Conservation (phyloP, 2,329 filamentous ascomycete species). For the Dryadomyces sulphureus region DNA sequence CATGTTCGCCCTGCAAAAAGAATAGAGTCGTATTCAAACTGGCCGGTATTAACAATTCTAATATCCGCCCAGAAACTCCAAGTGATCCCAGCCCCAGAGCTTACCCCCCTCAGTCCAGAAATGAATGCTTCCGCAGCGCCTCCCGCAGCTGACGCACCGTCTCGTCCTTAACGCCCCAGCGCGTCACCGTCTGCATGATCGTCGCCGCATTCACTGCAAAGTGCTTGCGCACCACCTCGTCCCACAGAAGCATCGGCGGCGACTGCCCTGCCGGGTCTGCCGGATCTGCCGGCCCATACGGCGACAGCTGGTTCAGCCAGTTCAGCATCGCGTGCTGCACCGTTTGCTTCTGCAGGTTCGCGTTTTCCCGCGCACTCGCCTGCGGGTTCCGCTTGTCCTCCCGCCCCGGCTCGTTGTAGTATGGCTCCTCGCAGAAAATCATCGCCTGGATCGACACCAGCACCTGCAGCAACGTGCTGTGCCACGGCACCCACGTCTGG, state of each 20-base stretch:
- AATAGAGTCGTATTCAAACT: neutral
- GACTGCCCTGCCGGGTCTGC: too few species aligned
- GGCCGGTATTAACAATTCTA: neutral
- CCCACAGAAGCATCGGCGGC: conserved; percentile 12
- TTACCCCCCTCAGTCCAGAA: neutral
- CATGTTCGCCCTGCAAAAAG: conserved; percentile 14
- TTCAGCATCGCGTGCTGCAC: conserved; percentile 16
- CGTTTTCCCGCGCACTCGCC: conserved; percentile 17
- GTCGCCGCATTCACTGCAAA: conserved; percentile 10
- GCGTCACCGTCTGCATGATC: conserved; percentile 9
- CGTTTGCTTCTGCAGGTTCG: conserved; percentile 14
- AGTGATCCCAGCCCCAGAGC: too few species aligned
- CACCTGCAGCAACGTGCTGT: conserved; percentile 35
- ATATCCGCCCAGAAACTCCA: neutral
- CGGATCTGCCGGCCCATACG: neutral
- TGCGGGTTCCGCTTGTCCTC: conserved; percentile 11
- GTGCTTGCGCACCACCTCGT: conserved; percentile 13
- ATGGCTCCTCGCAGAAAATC: conserved; percentile 38
- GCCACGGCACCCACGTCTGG: conserved; percentile 26
- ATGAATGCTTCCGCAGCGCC: neutral
- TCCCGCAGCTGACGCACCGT: neutral
- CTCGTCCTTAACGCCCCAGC: conserved; percentile 6
- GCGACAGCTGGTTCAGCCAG: conserved; percentile 13
- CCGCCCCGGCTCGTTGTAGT: conserved; percentile 37
- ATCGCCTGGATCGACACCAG: conserved; percentile 42